Percentiles rank a stretch among this genome's conserved stretches.
Conservation (phyloP, 2,329 filamentous ascomycete species). For the Bimuria novae-zelandiae region DNA sequence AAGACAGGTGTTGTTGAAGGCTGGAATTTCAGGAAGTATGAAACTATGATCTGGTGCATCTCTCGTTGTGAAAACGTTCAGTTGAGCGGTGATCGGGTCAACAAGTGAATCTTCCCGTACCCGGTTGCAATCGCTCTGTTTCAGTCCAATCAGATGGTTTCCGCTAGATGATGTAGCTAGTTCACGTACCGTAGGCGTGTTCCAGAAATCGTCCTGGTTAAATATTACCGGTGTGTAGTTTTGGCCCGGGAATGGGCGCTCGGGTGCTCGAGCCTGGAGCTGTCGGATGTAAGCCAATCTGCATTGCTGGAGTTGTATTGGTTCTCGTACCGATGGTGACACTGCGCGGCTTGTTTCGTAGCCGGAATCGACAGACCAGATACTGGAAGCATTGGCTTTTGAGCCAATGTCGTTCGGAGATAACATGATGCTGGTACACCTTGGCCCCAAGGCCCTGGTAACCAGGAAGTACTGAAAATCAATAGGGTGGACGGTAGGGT, state of each 20-base stretch:
- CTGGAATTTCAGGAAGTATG: constrained; percentile 11
- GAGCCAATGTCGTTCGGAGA: constrained; percentile 25
- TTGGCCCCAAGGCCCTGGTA: neutral
- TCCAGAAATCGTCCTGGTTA: constrained; percentile 13
- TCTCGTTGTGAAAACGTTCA: constrained; percentile 29
- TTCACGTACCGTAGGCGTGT: constrained; percentile 14
- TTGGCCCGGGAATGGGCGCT: neutral
- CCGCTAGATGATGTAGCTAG: neutral
- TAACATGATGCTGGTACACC: constrained; percentile 23
- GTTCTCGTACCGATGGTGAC: constrained; percentile 11
- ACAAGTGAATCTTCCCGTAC: constrained; percentile 14
- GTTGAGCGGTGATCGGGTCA: constrained; percentile 23
- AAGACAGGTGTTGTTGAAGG: constrained; percentile 19
- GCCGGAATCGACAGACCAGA: constrained; percentile 41
- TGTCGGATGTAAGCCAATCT: constrained; percentile 13
- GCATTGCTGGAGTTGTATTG: neutral
- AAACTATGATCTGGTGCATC: constrained; percentile 15
- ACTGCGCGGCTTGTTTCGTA: constrained; percentile 29
- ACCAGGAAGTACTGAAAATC: neutral
- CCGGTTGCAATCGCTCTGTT: constrained; percentile 10
- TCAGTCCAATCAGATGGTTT: neutral
- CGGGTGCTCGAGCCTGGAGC: constrained; percentile 12
- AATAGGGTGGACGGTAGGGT: constrained; percentile 2
- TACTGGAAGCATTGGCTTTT: constrained; percentile 32
- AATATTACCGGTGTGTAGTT: constrained; percentile 6